phyloP scores from a whole-genome alignment of 306 rosid species.

The Acacia crassicarpa region DNA sequence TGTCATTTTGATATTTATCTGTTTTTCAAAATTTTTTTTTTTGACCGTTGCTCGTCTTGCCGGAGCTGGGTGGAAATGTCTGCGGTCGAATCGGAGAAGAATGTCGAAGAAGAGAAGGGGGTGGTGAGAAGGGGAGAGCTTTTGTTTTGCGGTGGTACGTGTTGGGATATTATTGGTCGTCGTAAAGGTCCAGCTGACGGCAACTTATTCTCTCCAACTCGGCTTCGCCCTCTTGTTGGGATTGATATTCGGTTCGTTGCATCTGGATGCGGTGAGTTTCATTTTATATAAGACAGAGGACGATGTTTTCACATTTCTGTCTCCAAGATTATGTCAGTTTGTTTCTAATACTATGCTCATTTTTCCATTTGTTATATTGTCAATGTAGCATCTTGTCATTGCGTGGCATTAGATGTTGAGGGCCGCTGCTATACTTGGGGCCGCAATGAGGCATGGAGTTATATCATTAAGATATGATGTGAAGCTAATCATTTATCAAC shows the following conservation, averaged over 20 bases:
- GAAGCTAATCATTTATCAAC: constrained; percentile 3
- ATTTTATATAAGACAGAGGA: not conserved
- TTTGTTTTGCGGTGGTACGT: constrained; percentile 89
- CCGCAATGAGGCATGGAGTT: constrained; percentile 76
- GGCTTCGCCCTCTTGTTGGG: constrained; percentile 85
- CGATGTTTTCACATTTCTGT: not conserved
- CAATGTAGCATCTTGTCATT: constrained; percentile 85
- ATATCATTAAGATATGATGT: constrained; percentile 9
- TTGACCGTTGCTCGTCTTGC: constrained; percentile 47
- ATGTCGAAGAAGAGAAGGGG: constrained; percentile 51
- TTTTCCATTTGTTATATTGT: not conserved
- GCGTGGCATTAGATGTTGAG: constrained; percentile 91
- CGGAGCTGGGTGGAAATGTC: constrained; percentile 81
- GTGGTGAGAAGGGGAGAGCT: constrained; percentile 71
- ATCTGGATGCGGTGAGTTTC: constrained; percentile 73
- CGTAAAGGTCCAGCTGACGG: constrained; percentile 72
- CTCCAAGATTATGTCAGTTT: not conserved
- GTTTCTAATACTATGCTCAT: not conserved
- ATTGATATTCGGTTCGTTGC: constrained; percentile 79
- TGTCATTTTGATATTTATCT: constrained; percentile 24
- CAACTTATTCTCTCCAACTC: constrained; percentile 79
- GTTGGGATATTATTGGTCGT: constrained; percentile 85
- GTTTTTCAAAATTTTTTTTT: not conserved
- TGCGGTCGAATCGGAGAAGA: constrained; percentile 59
- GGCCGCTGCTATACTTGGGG: constrained; percentile 99